These are phyloP conservation scores for Plasmodium adleri DNA, from an alignment of 169 alveolate species.

Conservation along the genomic window DNA sequence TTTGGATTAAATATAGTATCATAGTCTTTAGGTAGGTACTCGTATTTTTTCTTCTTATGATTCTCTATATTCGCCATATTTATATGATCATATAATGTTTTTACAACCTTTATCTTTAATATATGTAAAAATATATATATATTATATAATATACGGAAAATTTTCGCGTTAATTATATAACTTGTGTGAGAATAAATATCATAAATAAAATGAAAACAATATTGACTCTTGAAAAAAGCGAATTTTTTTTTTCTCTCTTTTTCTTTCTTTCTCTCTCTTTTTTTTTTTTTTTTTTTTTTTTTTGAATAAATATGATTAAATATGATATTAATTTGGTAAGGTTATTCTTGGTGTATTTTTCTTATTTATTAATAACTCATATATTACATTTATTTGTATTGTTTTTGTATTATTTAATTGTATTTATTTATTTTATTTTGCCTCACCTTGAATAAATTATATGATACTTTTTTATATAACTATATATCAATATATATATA, in stretches of 20 bases:
- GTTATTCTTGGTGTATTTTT: neutral
- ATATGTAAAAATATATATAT: too few species aligned
- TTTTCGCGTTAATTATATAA: too few species aligned
- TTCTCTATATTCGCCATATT: conserved; percentile 71
- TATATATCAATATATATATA: too few species aligned
- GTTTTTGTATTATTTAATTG: too few species aligned
- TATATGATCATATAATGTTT: neutral
- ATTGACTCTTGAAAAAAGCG: neutral
- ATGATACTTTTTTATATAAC: too few species aligned
- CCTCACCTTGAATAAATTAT: too few species aligned
- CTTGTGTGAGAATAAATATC: too few species aligned
- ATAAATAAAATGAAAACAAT: too few species aligned
- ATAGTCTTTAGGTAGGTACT: conserved; percentile 40
- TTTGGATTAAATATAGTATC: conserved; percentile 35
- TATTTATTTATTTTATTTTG: too few species aligned
- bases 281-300: conserved; percentile 16
- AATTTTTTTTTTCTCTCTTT: neutral
- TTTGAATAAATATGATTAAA: neutral
- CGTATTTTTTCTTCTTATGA: conserved; percentile 57
- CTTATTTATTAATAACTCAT: neutral
- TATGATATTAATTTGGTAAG: neutral
- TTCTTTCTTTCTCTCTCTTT: conserved; percentile 1
- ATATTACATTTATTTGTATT: too few species aligned
- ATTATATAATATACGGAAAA: too few species aligned
- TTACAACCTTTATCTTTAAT: neutral